Base-by-base conservation (phyloP, 148 eudicot genomes). In the Nepenthes mirabilis region DNA sequence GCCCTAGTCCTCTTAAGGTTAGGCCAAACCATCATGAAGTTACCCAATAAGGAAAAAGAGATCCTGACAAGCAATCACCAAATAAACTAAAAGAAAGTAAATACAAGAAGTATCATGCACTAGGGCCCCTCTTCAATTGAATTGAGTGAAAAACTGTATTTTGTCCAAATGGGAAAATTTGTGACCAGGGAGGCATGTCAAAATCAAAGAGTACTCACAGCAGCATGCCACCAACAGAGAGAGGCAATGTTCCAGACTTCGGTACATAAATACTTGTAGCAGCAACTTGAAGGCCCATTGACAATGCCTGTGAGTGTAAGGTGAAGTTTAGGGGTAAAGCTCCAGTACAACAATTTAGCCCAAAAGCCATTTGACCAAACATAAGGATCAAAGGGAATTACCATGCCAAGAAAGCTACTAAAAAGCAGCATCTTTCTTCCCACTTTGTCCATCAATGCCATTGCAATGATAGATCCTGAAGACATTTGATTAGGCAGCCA, bases 341-440 rank as follows among this genome's bases (percentile, higher is more conserved):
- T 0, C 2, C 34, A 33, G 10, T 5, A 36, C 52, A 52, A 51
- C n/a, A 23, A 40, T 12, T 55, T n/a, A 63, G 23, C 23, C 23
- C 12, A 43, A 32, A 62, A 36, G 32, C 12, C 58, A 55, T 33
- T 2, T 55, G 11, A 11, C 13, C 12, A 23, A 55, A 34, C 12
- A 55, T 55, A 60, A 61, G 47, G 47, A 36, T 34, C 68, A 14
- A 65, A 9, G 53, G n/a, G 45, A 65, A 36, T 65, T 82, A 90
- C 97, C 97, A 90, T 90, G 84, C 97, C 97, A 60, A 79, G 72
- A 74, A 93, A 93, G 77, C 96, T 93, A 88, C 86, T 82, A 47
- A 82, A 65, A 34, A 93, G 91, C 47, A 93, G 84, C 62, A 80
- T 76, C 74, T 73, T 88, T 75, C 98, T 88, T 65, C 98, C 98